Evolutionary conservation across 495 filamentous ascomycete species (phyloP), one percentile per base, ranked within the genome.

Genomic region (Emericellopsis terricola): DNA sequence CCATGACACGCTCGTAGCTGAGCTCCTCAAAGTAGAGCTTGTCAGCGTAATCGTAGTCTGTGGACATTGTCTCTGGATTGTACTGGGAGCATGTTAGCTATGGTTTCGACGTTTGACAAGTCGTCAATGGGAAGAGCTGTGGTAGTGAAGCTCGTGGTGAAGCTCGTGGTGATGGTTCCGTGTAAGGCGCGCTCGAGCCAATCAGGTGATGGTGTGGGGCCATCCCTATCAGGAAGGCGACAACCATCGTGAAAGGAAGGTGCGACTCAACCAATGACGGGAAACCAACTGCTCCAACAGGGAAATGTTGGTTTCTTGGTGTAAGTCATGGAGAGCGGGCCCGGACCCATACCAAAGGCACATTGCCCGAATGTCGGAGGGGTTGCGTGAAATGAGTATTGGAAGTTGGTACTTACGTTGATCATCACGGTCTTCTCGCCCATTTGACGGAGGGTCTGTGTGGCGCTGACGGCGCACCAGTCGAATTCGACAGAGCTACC

Each of bases 351-450:
- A n/a, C n/a, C n/a, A n/a, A n/a, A n/a, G n/a, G n/a, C n/a, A n/a
- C n/a, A n/a, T n/a, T n/a, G n/a, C n/a, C n/a, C n/a, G n/a, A n/a
- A n/a, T n/a, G n/a, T n/a, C n/a, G n/a, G 23, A 27, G 23, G 23
- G 23, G 23, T 27, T 7, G 7, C 8, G 23, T 7, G 7, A 27
- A 27, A 27, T 27, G 23, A n/a, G 23, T 7, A n/a, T 7, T 27
- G 23, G 23, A 7, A 27, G 23, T 27, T n/a, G n/a, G n/a, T 8
- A 27, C 55, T 48, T 47, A 59, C 51, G 52, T 96, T 97, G 55
- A 97, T 92, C 84, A 97, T 92, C 37, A 92, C 78, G 14, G 87
- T 97, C 70, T 94, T 93, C 68, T 93, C 82, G 44, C 84, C 87
- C 73, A 94, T 86, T 33, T 75, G 60, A 42, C 73, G 71, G 41